Percentiles rank a stretch among this genome's conserved stretches.
These are phyloP conservation scores for Lanzia echinophila DNA, from an alignment of 2,329 filamentous ascomycete species.

Conservation along the genomic window DNA sequence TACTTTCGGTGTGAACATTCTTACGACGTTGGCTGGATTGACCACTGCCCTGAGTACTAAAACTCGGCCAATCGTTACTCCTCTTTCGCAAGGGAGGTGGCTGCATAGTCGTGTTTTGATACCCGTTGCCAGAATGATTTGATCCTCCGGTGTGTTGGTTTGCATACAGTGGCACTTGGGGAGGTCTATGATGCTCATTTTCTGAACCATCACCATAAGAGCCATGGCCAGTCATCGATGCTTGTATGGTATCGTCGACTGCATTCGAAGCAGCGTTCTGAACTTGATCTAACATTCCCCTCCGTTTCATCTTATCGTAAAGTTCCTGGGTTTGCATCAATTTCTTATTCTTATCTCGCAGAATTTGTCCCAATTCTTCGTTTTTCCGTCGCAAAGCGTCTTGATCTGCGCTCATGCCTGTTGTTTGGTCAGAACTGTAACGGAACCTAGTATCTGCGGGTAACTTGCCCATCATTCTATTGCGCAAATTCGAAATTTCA, in stretches of 20 bases:
- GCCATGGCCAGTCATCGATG: conserved; percentile 22
- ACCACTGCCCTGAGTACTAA: conserved; percentile 17
- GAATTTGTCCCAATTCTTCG: conserved; percentile 59
- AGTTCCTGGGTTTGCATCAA: conserved; percentile 61
- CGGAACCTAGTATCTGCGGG: neutral
- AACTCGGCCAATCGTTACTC: conserved; percentile 19
- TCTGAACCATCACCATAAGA: conserved; percentile 23
- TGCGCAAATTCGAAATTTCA: conserved; percentile 60
- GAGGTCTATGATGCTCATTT: conserved; percentile 13
- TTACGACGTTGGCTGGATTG: conserved; percentile 12
- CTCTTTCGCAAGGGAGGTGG: conserved; percentile 7
- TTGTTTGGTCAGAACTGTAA: conserved; percentile 7
- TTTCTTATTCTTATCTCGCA: conserved; percentile 64
- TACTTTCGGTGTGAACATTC: neutral
- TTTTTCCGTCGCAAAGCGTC: conserved; percentile 62
- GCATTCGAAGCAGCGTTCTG: conserved; percentile 47
- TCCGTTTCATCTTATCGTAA: conserved; percentile 54
- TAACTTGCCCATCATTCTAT: conserved; percentile 53
- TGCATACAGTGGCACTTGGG: conserved; percentile 15
- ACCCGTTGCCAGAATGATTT: conserved; percentile 7
- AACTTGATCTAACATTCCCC: conserved; percentile 47
- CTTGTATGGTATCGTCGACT: conserved; percentile 37
- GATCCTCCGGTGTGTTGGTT: conserved; percentile 8
- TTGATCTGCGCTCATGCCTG: conserved; percentile 54
- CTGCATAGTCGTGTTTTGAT: conserved; percentile 5